A percentile compares a stretch with the other conserved stretches of the same genome.
Evolutionary conservation across 192 early-diverging fungal species (phyloP).

Genomic region (Neocallimastix lanati): DNA sequence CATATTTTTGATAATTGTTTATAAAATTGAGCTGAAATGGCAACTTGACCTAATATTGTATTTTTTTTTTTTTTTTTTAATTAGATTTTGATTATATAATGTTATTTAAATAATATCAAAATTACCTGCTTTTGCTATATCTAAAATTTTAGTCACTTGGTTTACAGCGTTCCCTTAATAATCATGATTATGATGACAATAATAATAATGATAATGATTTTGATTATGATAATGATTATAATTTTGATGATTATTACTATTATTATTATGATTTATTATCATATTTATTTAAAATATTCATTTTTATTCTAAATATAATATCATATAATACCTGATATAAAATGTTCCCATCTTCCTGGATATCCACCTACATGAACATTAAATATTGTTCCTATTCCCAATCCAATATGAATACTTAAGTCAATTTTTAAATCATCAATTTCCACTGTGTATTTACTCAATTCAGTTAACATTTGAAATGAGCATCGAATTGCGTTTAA

Average conservation of each 20-base stretch:
- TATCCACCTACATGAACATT: conserved; percentile 27
- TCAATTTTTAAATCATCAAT: conserved; percentile 16
- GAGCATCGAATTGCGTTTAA: conserved; percentile 25
- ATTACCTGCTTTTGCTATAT: conserved; percentile 25
- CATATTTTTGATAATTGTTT: not conserved
- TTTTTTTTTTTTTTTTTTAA: no score
- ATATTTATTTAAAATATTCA: no score
- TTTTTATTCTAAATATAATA: no score
- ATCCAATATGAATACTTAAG: conserved; percentile 23
- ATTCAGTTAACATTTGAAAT: conserved; percentile 14
- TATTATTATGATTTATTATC: no score
- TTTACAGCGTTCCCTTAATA: conserved; percentile 28
- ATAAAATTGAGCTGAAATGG: not conserved
- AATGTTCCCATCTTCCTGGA: conserved; percentile 26
- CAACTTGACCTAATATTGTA: not conserved
- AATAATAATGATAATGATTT: no score
- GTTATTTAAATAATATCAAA: no score
- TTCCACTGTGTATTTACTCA: conserved; percentile 23
- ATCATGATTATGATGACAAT: no score
- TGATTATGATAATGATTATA: no score
- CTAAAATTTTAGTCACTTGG: conserved; percentile 20
- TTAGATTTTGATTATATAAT: no score
- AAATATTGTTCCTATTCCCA: conserved; percentile 21
- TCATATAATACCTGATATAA: conserved; percentile 8
- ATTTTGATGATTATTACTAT: no score